Percentiles rank a stretch among this genome's conserved stretches.
phyloP scores from a whole-genome alignment of 2,329 filamentous ascomycete genomes.

The Alternaria incomplexa region DNA sequence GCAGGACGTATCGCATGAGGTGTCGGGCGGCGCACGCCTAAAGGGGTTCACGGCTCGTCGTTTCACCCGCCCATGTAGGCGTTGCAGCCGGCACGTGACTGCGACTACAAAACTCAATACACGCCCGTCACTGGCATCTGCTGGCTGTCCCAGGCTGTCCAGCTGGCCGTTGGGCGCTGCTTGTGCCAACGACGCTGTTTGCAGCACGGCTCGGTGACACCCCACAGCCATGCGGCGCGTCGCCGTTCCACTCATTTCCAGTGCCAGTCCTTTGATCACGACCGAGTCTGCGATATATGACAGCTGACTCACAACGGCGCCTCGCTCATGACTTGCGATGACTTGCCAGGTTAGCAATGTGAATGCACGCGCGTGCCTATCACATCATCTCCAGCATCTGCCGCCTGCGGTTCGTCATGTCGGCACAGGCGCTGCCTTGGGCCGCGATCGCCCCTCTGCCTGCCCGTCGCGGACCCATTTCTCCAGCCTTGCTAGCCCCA shows the following conservation, averaged over 20 bases:
- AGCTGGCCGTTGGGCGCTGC: background rate
- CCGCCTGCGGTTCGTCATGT: slow-evolving; percentile 6
- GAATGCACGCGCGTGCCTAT: background rate
- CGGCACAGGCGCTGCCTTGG: slow-evolving; percentile 15
- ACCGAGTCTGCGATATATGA: slow-evolving; percentile 6
- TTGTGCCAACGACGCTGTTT: background rate
- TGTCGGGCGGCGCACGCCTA: slow-evolving; percentile 11
- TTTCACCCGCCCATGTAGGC: slow-evolving; percentile 10
- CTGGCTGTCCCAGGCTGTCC: background rate
- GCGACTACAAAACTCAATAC: background rate
- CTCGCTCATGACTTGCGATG: background rate
- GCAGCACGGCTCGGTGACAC: slow-evolving; percentile 1
- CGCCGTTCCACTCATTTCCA: slow-evolving; percentile 11
- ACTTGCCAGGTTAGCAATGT: slow-evolving; percentile 2
- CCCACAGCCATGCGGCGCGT: slow-evolving; percentile 6
- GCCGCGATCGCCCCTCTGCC: slow-evolving; percentile 9
- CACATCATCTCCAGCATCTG: background rate
- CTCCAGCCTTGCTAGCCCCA: background rate
- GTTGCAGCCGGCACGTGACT: slow-evolving; percentile 10
- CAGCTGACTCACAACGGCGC: slow-evolving; percentile 8
- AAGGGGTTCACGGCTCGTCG: slow-evolving; percentile 23
- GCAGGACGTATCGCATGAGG: slow-evolving; percentile 1
- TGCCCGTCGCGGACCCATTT: slow-evolving; percentile 4
- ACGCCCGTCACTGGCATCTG: background rate
- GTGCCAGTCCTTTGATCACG: slow-evolving; percentile 1